Conservation (phyloP, 176 grass and related monocot genomes). For the Areca catechu region DNA sequence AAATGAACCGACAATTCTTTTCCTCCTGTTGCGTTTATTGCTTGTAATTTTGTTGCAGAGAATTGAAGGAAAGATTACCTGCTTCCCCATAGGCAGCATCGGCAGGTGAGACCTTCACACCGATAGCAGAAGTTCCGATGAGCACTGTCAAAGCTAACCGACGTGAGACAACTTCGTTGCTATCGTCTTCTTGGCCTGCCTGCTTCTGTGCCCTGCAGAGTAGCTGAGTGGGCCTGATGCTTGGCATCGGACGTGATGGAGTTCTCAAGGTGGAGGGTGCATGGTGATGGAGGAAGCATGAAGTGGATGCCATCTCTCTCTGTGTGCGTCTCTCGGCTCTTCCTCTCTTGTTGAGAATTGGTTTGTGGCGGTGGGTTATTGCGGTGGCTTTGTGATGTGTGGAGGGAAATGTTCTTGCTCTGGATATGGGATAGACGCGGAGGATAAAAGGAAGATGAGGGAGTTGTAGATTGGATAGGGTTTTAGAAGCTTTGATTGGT, state of each 20-base stretch:
- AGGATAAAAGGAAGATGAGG: constrained; percentile 49
- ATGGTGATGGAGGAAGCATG: constrained; percentile 76
- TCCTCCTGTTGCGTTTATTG: too few species aligned
- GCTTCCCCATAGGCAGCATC: constrained; percentile 88
- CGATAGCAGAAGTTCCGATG: constrained; percentile 43
- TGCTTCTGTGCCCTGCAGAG: constrained; percentile 70
- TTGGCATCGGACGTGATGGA: constrained; percentile 15
- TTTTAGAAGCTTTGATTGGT: constrained; percentile 41
- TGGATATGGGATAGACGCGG: too few species aligned
- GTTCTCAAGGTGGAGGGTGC: constrained; percentile 31
- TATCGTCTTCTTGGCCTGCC: not conserved
- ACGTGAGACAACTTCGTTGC: constrained; percentile 30
- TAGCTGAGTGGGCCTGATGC: constrained; percentile 29
- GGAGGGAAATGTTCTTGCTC: constrained; percentile 9
- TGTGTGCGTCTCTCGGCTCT: not conserved
- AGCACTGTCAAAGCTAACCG: constrained; percentile 58
- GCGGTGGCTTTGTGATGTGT: constrained; percentile 21
- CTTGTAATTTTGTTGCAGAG: too few species aligned
- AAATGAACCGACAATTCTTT: too few species aligned
- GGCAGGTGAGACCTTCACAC: constrained; percentile 57
- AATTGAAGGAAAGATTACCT: constrained; percentile 23
- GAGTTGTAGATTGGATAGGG: constrained; percentile 49
- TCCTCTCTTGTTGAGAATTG: constrained; percentile 23
- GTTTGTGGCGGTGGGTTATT: constrained; percentile 12
- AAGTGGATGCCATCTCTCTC: constrained; percentile 65